Evolutionary conservation across 2,329 filamentous ascomycete genomes (phyloP), one percentile per base, ranked within the genome.

Genomic region (Ophiostoma quercus): DNA sequence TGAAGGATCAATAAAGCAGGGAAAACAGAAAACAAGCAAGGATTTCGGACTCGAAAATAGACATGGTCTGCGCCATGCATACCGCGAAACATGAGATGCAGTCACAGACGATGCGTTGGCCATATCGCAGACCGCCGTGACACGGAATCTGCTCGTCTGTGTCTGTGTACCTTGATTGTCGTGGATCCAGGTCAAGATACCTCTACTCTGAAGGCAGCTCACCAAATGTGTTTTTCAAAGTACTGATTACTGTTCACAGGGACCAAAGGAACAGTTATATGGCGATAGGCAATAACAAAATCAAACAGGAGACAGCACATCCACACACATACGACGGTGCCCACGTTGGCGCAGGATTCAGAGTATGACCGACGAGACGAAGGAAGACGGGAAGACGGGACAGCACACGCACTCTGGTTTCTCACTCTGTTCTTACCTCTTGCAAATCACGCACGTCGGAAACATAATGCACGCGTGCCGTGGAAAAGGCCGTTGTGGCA

Each of bases 11-110:
- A 19, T 32, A 63, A 34, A 62, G 37, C 37, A 63, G 16, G 14
- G 19, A 16, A 7, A n/a, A n/a, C 7, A 41, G 43, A 47, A 19
- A 47, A 47, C 19, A 57, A 57, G 25, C 51, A 57, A 22, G 22
- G 8, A 25, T 57, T 25, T 8, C 22, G n/a, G 51, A 12, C 22
- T 57, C n/a, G 22, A 16, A 39, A 65, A n/a, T 9, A 39, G 16
- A 32, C 12, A 62, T 34, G 8, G 32, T 37, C 19, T 65, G 34
- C 62, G 32, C 62, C 62, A 34, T 41, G 62, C 62, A 65, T 65
- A 3, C 16, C 16, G 25, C 29, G 32, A 12, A 16, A 63, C 32
- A 37, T 34, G 16, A 29, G 14, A 37, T 63, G 62, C 62, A 65
- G 19, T n/a, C 16, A 65, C 34, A 65, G 39, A 34, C 22, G 9